Percentiles rank a stretch among this genome's conserved stretches.
Evolutionary conservation across 2,329 filamentous ascomycete genomes (phyloP).

Genomic region (Ophiostoma sp.): DNA sequence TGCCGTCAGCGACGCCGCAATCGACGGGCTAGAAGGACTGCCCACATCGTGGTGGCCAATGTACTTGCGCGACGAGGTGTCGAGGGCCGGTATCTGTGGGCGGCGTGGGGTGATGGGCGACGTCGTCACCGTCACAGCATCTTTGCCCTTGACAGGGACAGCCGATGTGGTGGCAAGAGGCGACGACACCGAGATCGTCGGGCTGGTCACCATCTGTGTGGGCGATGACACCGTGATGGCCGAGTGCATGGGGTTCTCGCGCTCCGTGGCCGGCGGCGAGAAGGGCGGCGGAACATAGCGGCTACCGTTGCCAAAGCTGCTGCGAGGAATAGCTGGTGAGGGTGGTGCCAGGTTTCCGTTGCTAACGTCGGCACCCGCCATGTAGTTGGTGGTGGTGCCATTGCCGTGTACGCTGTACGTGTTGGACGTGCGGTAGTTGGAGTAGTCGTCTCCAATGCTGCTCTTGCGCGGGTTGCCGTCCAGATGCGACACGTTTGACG

Average conservation of each 20-base stretch:
- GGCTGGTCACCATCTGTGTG: conserved; percentile 12
- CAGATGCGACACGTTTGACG: not conserved
- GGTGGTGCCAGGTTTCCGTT: conserved; percentile 8
- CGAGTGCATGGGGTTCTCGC: conserved; percentile 30
- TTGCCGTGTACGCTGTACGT: conserved; percentile 13
- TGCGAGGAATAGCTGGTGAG: not conserved
- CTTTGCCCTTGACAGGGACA: conserved; percentile 12
- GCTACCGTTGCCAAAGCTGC: conserved; percentile 2
- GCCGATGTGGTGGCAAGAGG: not conserved
- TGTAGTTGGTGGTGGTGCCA: not conserved
- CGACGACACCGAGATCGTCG: conserved; percentile 32
- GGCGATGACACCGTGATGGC: not conserved
- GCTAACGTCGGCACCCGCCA: conserved; percentile 2
- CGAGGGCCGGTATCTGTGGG: conserved; percentile 4
- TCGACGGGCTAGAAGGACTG: conserved; percentile 16
- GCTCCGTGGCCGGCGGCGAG: conserved; percentile 39
- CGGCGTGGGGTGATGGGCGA: not conserved
- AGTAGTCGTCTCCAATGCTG: conserved; percentile 13
- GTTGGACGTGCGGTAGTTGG: not conserved
- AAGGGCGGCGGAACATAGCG: conserved; percentile 38
- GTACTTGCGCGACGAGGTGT: conserved; percentile 20
- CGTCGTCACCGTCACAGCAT: not conserved
- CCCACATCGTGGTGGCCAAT: conserved; percentile 17
- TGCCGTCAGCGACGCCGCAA: conserved; percentile 17
- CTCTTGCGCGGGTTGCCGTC: conserved; percentile 14